phyloP scores from a whole-genome alignment of 2,329 filamentous ascomycete genomes.

The Alternaria longipes region DNA sequence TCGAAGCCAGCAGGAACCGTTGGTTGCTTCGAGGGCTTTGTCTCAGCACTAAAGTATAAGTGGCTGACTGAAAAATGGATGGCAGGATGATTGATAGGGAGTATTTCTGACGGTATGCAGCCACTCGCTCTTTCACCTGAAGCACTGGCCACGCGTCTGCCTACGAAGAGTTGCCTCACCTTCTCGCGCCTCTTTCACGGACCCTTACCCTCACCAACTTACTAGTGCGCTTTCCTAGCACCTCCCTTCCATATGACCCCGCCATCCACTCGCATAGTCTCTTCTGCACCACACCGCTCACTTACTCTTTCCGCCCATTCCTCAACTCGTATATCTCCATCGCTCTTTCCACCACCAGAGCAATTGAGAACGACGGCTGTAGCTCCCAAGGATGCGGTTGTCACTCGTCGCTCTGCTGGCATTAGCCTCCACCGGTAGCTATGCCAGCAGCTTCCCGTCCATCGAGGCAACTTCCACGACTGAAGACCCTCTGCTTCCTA shows the following conservation, averaged over 20 bases:
- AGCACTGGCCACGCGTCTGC: not conserved
- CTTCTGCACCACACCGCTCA: not conserved
- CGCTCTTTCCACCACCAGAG: not conserved
- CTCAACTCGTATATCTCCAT: not conserved
- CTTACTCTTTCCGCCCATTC: not conserved
- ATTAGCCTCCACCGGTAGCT: not conserved
- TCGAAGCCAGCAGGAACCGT: not conserved
- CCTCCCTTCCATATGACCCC: not conserved
- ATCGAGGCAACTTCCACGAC: slow-evolving; percentile 12
- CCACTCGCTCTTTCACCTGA: not conserved
- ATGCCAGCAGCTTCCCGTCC: not conserved
- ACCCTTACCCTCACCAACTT: not conserved
- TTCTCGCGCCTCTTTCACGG: not conserved
- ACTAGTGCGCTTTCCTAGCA: not conserved
- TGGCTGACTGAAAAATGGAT: not conserved
- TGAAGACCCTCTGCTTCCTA: not conserved
- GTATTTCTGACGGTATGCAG: not conserved
- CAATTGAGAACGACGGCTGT: not conserved
- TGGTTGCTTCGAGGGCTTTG: not conserved
- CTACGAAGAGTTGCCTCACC: not conserved
- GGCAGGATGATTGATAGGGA: not conserved
- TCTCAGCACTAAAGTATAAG: not conserved
- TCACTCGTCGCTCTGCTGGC: not conserved
- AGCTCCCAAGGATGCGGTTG: not conserved
- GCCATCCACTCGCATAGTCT: not conserved